Evolutionary conservation across 495 filamentous ascomycete genomes (phyloP), one percentile per base, ranked within the genome.

Genomic region (Xylaria grammica): DNA sequence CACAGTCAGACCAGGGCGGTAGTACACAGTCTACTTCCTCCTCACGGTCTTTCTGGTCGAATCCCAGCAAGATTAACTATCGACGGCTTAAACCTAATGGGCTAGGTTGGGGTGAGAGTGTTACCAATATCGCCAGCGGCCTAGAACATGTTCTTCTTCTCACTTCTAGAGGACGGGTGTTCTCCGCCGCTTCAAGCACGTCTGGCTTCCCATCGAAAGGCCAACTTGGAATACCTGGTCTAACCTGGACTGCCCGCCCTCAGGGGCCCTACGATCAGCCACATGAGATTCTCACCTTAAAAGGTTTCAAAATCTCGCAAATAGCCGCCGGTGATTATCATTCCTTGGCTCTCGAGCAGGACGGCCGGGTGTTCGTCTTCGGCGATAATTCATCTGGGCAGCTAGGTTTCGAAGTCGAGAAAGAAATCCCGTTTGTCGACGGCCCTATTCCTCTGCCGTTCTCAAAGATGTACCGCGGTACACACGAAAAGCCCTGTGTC

Each of bases 321-420:
- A 87, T 98, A 61, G 93, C 94, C 0, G 74, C 92, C 11, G 95
- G 95, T 29, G 93, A 97, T 72, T 89, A 89, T 66, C 95, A 99
- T 75, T 94, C 93, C 27, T 77, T 97, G 11, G 89, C 83, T 1
- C 80, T 92, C 19, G 91, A 93, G 69, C 82, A 80, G 27, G 78
- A 90, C 46, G 95, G 95, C 40, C 82, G 84, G 26, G 83, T 93
- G n/a, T 97, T 93, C 74, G 80, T 86, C 27, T 99, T 97, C 75
- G 95, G 95, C 22, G 93, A 97, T 72, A 98, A 98, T 74, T 87
- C 88, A 0, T 82, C 84, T 58, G 95, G 95, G 34, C 95, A 98
- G 75, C 79, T 97, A 10, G 94, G 94, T 7, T 86, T 93, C 65
- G 85, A 91, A 51, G 86, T 82, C 49, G 84, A 86, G 53, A 70